Evolutionary conservation across 2,329 filamentous ascomycete genomes (phyloP), one percentile per base, ranked within the genome.

Genomic region (Penicillium sp.): DNA sequence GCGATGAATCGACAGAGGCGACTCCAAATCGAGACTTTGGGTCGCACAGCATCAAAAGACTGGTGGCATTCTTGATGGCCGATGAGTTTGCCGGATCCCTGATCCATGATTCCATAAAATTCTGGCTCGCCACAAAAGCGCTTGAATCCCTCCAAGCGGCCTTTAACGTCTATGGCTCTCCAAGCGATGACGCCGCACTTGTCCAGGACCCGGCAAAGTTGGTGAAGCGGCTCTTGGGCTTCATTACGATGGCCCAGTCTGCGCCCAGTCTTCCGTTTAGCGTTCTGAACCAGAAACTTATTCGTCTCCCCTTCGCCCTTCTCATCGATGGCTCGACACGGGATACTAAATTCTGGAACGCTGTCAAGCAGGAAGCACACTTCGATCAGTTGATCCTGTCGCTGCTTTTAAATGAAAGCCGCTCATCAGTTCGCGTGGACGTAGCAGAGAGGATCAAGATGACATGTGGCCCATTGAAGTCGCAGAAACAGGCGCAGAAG

Each of bases 51-150:
- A 70, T 86, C 51, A 74, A 72, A 6, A 74, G 87, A 26, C 71
- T 88, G 21, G 79, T 86, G 29, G 74, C 79, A 16, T 85, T 85
- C 6, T 78, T 90, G 45, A 83, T 81, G 12, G 80, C 86, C 52
- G 72, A 78, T 23, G 74, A 80, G 18, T 74, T 87, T 54, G 71
- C 81, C 13, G 74, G 76, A 8, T 70, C 67, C 38, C 75, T 78
- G 51, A 66, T 70, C 9, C 75, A 70, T 44, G 73, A 74, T 47
- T 68, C 73, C 34, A 65, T 83, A 44, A 79, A 75, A 54, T 73
- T 80, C 26, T 68, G 74, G 26, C 77, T 87, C 49, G 76, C 78
- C 10, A 73, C 76, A 38, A 76, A 77, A 51, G 72, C 87, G n/a
- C 72, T 87, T 21, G 79, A 84, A 49, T 81, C 78, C 55, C 75